Percentiles rank a stretch among this genome's conserved stretches.
phyloP scores from a whole-genome alignment of 140 eudicot genomes.

The Flaveria floridana region DNA sequence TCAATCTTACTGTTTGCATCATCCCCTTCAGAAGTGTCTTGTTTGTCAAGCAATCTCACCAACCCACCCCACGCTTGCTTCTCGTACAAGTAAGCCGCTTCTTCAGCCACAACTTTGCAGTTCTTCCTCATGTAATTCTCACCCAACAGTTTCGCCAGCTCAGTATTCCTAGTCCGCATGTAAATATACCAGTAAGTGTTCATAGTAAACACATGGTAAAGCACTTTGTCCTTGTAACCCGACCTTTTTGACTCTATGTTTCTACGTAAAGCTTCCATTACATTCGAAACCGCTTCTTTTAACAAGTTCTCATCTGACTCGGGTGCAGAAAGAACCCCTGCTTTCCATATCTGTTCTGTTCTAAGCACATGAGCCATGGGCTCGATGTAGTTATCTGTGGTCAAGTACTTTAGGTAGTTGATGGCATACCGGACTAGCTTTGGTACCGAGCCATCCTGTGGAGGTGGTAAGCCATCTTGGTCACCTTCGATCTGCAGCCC shows the following conservation, averaged over 20 bases:
- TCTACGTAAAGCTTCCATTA: slow-evolving; percentile 68
- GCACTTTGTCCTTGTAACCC: slow-evolving; percentile 64
- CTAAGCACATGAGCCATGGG: slow-evolving; percentile 66
- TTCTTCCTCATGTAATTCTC: slow-evolving; percentile 67
- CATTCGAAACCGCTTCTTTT: slow-evolving; percentile 55
- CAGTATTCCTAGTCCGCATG: slow-evolving; percentile 65
- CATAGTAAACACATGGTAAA: slow-evolving; percentile 64
- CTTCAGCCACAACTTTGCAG: slow-evolving; percentile 69
- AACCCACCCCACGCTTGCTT: slow-evolving; percentile 79
- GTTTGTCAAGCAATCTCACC: slow-evolving; percentile 55
- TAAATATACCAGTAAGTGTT: slow-evolving; percentile 81
- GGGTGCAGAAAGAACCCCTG: slow-evolving; percentile 41
- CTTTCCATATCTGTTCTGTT: slow-evolving; percentile 72
- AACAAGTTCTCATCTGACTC: slow-evolving; percentile 47
- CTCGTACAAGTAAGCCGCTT: slow-evolving; percentile 77
- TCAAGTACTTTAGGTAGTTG: slow-evolving; percentile 65
- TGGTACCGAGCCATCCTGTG: slow-evolving; percentile 74
- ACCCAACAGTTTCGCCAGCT: slow-evolving; percentile 63
- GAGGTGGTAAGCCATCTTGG: slow-evolving; percentile 71
- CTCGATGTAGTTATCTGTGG: slow-evolving; percentile 46
- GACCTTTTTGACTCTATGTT: slow-evolving; percentile 51
- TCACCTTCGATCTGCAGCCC: slow-evolving; percentile 75
- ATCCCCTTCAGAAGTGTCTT: slow-evolving; percentile 39
- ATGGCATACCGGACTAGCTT: slow-evolving; percentile 65
- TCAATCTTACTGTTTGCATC: slow-evolving; percentile 51